Evolutionary conservation across 192 early-diverging fungal genomes (phyloP).

Genomic region (Geranomyces michiganensis): DNA sequence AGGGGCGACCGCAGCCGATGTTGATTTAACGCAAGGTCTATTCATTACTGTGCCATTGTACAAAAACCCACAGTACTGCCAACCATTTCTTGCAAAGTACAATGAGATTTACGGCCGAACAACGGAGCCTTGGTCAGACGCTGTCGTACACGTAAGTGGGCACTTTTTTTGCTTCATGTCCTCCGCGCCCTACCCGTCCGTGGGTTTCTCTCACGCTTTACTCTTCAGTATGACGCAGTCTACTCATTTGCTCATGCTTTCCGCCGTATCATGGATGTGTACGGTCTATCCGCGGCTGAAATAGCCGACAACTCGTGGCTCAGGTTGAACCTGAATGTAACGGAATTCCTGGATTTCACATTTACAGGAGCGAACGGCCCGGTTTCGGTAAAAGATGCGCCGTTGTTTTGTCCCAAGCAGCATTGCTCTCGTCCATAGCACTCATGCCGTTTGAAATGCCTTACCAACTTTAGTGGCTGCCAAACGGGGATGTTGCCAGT

Average conservation of each 20-base stretch:
- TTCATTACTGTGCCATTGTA: constrained; percentile 25
- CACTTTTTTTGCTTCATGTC: not conserved
- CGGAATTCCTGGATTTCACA: constrained; percentile 15
- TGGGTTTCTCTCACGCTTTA: not conserved
- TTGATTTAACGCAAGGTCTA: constrained; percentile 1
- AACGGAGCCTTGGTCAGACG: not conserved
- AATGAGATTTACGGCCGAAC: not conserved
- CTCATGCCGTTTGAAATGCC: no score
- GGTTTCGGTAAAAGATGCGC: no score
- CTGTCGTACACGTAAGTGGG: constrained; percentile 11
- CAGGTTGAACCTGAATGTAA: constrained; percentile 12
- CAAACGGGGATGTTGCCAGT: constrained; percentile 22
- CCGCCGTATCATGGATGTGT: constrained; percentile 18
- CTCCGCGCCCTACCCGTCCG: not conserved
- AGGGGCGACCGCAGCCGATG: not conserved
- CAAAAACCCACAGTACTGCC: constrained; percentile 1
- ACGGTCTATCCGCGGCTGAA: not conserved
- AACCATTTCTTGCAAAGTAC: not conserved
- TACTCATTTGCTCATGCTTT: constrained; percentile 31
- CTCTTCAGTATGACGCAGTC: constrained; percentile 24
- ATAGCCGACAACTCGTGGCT: constrained; percentile 22
- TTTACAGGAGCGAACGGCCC: constrained; percentile 25
- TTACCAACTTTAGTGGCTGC: no score
- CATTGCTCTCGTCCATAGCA: not conserved
- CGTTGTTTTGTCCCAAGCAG: not conserved